phyloP scores from a whole-genome alignment of 176 grass and related monocot genomes.

The Musa acuminata region DNA sequence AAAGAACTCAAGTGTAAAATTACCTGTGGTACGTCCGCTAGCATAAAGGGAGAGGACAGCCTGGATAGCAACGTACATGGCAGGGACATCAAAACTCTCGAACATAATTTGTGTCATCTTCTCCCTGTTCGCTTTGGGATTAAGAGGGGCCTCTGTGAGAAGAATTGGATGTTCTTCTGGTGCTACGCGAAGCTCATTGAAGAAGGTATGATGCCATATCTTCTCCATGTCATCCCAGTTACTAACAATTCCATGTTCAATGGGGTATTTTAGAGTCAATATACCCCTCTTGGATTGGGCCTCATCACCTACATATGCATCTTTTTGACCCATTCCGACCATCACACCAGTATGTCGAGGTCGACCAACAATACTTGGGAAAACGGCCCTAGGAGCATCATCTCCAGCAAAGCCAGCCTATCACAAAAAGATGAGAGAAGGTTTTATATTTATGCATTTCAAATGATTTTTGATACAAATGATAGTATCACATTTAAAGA shows the following conservation, averaged over 20 bases:
- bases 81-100: conserved; percentile 12
- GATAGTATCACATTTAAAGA: not conserved
- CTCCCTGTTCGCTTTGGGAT: conserved; percentile 14
- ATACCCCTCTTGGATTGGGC: conserved; percentile 8
- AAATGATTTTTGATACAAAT: not conserved
- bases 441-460: not conserved
- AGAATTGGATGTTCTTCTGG: conserved; percentile 13
- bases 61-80: conserved; percentile 10
- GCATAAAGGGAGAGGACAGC: conserved; percentile 19
- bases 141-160: conserved; percentile 12
- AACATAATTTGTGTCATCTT: conserved; percentile 21
- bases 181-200: conserved; percentile 14
- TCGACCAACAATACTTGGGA: conserved; percentile 10
- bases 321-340: conserved; percentile 17
- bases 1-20: not conserved
- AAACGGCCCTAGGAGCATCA: conserved; percentile 10
- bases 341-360: conserved; percentile 15
- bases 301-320: conserved; percentile 18
- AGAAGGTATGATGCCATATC: conserved; percentile 16
- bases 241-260: conserved; percentile 14
- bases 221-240: conserved; percentile 20
- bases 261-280: conserved; percentile 11
- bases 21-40: conserved; percentile 17
- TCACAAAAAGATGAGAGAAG: not conserved
- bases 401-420: conserved; percentile 15